phyloP scores from a whole-genome alignment of 2,329 filamentous ascomycete genomes.

The Ophiosphaerella herpotricha region DNA sequence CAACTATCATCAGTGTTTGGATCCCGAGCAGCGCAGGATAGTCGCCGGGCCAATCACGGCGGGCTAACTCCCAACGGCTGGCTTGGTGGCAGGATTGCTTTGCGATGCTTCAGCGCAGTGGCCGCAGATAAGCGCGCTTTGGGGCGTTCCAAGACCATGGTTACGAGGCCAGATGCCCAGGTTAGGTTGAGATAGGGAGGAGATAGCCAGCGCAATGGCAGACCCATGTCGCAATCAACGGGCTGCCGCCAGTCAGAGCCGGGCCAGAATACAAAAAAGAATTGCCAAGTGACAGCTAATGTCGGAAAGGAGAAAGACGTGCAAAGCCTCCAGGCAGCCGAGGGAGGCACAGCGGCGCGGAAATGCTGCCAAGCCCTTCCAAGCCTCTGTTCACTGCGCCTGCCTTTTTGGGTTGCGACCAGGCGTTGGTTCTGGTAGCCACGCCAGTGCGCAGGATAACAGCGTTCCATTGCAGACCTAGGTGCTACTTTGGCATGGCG shows the following conservation, averaged over 20 bases:
- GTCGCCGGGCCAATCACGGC: background rate
- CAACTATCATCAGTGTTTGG: background rate
- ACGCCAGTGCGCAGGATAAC: conserved; percentile 1
- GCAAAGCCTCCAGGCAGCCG: conserved; percentile 3
- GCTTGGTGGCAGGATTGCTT: conserved; percentile 9
- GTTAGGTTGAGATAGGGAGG: conserved; percentile 10
- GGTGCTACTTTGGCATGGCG: no score
- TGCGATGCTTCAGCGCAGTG: conserved; percentile 4
- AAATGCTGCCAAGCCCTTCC: conserved; percentile 7
- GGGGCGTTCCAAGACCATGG: conserved; percentile 11
- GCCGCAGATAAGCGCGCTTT: conserved; percentile 10
- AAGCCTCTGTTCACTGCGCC: background rate
- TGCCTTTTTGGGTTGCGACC: conserved; percentile 3
- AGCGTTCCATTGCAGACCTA: background rate
- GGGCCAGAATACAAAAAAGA: conserved; percentile 5
- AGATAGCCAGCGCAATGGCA: conserved; percentile 2
- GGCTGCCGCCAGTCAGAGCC: conserved; percentile 3
- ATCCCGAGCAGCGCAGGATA: background rate
- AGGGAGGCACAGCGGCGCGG: background rate
- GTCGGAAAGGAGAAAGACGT: conserved; percentile 8
- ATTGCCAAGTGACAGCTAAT: conserved; percentile 7
- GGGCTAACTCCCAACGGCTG: background rate
- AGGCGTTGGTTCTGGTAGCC: background rate
- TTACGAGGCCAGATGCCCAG: conserved; percentile 3
- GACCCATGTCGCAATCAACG: background rate